A percentile compares a stretch with the other conserved stretches of the same genome.
phyloP scores from a whole-genome alignment of 2,329 filamentous ascomycete species.

The Monosporascus sp. region DNA sequence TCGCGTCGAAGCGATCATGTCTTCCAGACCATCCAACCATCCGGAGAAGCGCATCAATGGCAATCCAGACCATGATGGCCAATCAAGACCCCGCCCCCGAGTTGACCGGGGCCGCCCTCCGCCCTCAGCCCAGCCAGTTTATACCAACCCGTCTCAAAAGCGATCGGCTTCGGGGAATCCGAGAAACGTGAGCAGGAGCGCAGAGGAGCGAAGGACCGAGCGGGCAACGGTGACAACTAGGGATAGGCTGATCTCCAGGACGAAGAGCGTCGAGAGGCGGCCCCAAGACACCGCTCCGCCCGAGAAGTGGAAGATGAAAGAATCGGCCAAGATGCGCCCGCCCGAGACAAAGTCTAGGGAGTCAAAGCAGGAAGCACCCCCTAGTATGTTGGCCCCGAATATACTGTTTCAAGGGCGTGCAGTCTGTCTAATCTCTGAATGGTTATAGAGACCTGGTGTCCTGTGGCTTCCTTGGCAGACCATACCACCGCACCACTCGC shows the following conservation, averaged over 20 bases:
- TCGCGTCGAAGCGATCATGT: conserved; percentile 23
- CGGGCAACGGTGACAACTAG: conserved; percentile 52
- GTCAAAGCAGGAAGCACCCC: conserved; percentile 40
- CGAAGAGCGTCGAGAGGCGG: conserved; percentile 51
- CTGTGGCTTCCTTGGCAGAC: conserved; percentile 67
- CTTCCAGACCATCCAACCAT: conserved; percentile 33
- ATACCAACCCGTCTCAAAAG: conserved; percentile 45
- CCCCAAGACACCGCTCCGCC: conserved; percentile 25
- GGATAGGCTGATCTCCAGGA: conserved; percentile 56
- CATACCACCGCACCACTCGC: conserved; percentile 52
- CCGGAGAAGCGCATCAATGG: conserved; percentile 37
- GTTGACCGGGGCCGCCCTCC: conserved; percentile 27
- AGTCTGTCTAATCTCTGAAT: conserved; percentile 19
- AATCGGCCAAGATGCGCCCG: conserved; percentile 35
- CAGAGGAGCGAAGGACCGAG: conserved; percentile 54
- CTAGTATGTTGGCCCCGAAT: conserved; percentile 34
- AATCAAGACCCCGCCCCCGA: conserved; percentile 19
- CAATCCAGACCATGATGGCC: conserved; percentile 26
- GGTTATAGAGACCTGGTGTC: conserved; percentile 60
- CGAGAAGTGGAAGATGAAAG: conserved; percentile 31
- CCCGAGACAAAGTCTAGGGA: conserved; percentile 41
- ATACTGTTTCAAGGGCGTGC: neutral
- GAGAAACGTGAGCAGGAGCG: conserved; percentile 40
- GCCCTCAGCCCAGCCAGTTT: conserved; percentile 27
- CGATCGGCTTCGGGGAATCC: conserved; percentile 53